Conservation (phyloP, 371 early-diverging fungal species). For the Parasitella parasitica region DNA sequence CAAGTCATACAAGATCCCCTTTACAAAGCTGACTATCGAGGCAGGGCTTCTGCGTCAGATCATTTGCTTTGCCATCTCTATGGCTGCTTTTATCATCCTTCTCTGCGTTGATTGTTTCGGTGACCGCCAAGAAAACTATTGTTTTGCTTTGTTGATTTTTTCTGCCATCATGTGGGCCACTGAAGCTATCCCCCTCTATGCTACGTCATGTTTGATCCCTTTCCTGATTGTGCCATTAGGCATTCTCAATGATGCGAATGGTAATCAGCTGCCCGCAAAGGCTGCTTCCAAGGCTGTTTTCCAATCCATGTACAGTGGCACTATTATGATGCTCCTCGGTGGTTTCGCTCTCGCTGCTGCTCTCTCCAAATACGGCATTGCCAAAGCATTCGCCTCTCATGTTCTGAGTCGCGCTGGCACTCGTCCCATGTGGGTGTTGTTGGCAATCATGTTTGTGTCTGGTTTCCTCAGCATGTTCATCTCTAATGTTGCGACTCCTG, state of each 20-base stretch:
- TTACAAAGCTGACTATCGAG: conserved; percentile 25
- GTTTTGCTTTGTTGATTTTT: conserved; percentile 67
- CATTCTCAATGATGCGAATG: conserved; percentile 63
- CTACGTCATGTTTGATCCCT: conserved; percentile 78
- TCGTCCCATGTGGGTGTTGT: conserved; percentile 64
- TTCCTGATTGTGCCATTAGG: conserved; percentile 70
- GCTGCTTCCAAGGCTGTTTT: conserved; percentile 83
- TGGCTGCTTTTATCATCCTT: conserved; percentile 55
- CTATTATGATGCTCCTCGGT: conserved; percentile 94
- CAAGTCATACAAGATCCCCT: conserved; percentile 43
- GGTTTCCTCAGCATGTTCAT: conserved; percentile 80
- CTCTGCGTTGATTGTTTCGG: conserved; percentile 61
- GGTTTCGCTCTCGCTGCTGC: conserved; percentile 92
- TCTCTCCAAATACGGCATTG: conserved; percentile 60
- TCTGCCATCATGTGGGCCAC: conserved; percentile 73
- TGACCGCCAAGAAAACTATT: conserved; percentile 60
- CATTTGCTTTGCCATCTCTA: conserved; percentile 42
- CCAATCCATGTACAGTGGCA: conserved; percentile 92
- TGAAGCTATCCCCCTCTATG: conserved; percentile 81
- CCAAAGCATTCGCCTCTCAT: conserved; percentile 69
- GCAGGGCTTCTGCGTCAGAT: conserved; percentile 24
- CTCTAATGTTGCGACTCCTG: conserved; percentile 84
- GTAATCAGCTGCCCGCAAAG: conserved; percentile 58
- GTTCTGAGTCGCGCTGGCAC: conserved; percentile 75
- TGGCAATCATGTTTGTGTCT: conserved; percentile 78